Conservation (phyloP, 2,329 filamentous ascomycete genomes). For the Drechslerella dactyloides region DNA sequence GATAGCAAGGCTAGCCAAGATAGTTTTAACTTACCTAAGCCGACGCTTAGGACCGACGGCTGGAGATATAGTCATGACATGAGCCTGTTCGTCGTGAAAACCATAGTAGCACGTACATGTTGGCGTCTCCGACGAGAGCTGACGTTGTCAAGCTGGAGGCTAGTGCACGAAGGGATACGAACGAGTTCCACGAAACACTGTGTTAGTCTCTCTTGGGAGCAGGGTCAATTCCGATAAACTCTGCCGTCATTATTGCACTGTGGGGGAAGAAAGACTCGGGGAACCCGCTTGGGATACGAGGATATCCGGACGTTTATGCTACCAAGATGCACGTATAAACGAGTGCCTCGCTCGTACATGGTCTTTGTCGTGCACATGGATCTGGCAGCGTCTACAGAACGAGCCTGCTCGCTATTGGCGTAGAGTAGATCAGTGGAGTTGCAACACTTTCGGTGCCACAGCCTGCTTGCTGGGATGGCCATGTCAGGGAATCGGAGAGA, state of each 20-base stretch:
- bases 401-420: not conserved
- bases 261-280: constrained; percentile 33
- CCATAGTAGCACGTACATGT: not conserved
- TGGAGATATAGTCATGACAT: not conserved
- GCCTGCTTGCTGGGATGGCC: constrained; percentile 38
- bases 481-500: constrained; percentile 29
- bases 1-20: constrained; percentile 20
- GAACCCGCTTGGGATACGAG: constrained; percentile 39
- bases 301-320: not conserved
- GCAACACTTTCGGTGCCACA: constrained; percentile 50
- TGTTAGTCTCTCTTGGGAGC: constrained; percentile 8
- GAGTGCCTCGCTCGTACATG: not conserved
- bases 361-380: not conserved
- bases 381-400: constrained; percentile 1
- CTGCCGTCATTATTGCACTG: constrained; percentile 28
- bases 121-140: not conserved
- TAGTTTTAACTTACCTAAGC: not conserved
- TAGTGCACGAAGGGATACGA: not conserved
- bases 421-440: constrained; percentile 1
- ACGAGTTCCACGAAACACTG: constrained; percentile 7
- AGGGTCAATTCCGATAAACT: constrained; percentile 8
- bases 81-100: not conserved
- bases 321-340: not conserved
- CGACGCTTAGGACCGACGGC: no score
- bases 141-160: not conserved